Conservation (phyloP, 257 asterid species). For the Petrea volubilis region DNA sequence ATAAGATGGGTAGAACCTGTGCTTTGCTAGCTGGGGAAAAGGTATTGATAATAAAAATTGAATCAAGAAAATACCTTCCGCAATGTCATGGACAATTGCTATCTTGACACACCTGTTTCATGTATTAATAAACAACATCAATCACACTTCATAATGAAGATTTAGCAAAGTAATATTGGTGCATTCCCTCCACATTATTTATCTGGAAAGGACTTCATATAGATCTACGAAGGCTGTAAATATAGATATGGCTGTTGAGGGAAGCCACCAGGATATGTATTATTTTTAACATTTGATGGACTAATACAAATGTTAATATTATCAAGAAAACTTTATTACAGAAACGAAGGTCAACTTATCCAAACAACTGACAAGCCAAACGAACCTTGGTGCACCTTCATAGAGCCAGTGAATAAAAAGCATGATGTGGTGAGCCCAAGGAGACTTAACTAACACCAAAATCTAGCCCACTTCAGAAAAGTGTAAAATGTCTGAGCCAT, state of each 20-base stretch:
- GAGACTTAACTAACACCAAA: not conserved
- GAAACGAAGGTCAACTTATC: not conserved
- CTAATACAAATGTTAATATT: not conserved
- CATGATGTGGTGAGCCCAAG: too few species aligned
- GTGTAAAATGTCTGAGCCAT: too few species aligned
- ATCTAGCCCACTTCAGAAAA: not conserved
- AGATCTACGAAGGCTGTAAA: not conserved
- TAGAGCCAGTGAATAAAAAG: not conserved
- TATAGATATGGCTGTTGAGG: not conserved
- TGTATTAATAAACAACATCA: constrained; percentile 19
- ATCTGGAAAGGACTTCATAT: not conserved
- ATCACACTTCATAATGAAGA: not conserved
- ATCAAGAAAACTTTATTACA: not conserved
- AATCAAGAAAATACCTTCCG: constrained; percentile 66
- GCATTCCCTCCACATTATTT: not conserved
- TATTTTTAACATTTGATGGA: not conserved
- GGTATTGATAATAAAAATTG: not conserved
- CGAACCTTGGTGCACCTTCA: not conserved
- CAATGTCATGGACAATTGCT: constrained; percentile 93
- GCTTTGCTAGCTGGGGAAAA: not conserved
- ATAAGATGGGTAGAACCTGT: not conserved
- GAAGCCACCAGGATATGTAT: not conserved
- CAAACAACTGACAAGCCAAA: not conserved
- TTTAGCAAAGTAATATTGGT: not conserved
- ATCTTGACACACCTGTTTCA: constrained; percentile 85